Conservation (phyloP, 2,329 filamentous ascomycete genomes). For the Hypoxylon sp. region DNA sequence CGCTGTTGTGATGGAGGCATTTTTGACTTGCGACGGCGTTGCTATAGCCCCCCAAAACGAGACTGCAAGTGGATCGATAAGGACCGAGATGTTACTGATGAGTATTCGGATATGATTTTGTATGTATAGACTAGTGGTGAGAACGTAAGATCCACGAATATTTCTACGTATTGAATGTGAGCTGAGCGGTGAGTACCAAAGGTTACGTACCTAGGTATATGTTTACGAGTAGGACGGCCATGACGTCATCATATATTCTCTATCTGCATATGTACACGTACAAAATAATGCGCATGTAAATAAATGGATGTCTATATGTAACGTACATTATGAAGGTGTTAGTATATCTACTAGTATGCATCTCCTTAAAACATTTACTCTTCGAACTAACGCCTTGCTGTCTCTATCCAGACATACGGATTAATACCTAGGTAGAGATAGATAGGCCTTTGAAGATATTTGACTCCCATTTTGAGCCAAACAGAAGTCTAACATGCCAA, state of each 20-base stretch:
- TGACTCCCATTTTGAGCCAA: no score
- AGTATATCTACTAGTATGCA: no score
- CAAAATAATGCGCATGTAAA: background rate
- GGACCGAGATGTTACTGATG: background rate
- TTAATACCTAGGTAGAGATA: background rate
- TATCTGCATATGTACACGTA: background rate
- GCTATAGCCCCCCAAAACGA: background rate
- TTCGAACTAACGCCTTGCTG: background rate
- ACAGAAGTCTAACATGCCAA: background rate
- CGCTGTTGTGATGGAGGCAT: constrained; percentile 37
- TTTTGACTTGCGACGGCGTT: constrained; percentile 7
- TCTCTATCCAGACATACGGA: background rate
- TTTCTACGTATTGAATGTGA: background rate
- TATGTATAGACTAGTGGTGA: background rate
- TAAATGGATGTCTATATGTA: no score
- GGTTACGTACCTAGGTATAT: background rate
- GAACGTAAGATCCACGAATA: background rate
- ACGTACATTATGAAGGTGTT: no score
- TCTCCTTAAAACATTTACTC: background rate
- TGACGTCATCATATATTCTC: constrained; percentile 23
- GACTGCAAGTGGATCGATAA: background rate
- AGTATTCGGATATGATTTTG: background rate
- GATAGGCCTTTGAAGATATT: no score
- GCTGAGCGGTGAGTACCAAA: constrained; percentile 26
- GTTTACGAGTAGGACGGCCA: constrained; percentile 1